Evolutionary conservation across 257 asterid species (phyloP).

Genomic region (Catharanthus roseus): DNA sequence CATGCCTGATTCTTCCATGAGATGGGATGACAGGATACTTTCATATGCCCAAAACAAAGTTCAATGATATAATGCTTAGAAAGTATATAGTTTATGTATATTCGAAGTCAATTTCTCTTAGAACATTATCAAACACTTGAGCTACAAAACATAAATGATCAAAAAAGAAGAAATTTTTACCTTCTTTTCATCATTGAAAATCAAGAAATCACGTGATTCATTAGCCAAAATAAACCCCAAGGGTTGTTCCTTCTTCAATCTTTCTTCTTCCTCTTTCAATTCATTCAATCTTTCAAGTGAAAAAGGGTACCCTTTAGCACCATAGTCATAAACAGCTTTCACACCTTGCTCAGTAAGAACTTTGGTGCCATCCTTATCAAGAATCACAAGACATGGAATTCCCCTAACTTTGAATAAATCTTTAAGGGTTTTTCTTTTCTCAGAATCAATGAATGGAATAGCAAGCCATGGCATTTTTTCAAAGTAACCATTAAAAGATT

Average conservation of each 20-base stretch:
- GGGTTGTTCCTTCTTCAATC: constrained; percentile 20
- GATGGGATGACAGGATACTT: no score
- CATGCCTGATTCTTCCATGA: no score
- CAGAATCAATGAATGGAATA: constrained; percentile 28
- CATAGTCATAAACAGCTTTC: constrained; percentile 15
- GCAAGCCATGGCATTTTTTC: constrained; percentile 38
- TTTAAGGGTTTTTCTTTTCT: constrained; percentile 17
- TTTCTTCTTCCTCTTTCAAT: constrained; percentile 24
- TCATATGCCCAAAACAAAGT: no score
- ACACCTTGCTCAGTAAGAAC: constrained; percentile 24
- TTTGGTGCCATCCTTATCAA: constrained; percentile 17
- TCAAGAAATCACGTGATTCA: constrained; percentile 21
- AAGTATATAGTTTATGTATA: no score
- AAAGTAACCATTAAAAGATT: constrained; percentile 26
- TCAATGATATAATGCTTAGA: no score
- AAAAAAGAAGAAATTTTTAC: no score
- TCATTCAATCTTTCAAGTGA: constrained; percentile 21
- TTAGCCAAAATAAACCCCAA: constrained; percentile 24
- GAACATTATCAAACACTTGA: not conserved
- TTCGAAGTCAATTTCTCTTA: no score
- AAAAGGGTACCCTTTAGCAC: constrained; percentile 28
- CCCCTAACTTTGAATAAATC: constrained; percentile 26
- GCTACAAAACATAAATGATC: not conserved
- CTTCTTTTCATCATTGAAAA: constrained; percentile 23
- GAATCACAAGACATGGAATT: constrained; percentile 31